phyloP scores from a whole-genome alignment of 257 asterid species.

The Solanum virginianum region DNA sequence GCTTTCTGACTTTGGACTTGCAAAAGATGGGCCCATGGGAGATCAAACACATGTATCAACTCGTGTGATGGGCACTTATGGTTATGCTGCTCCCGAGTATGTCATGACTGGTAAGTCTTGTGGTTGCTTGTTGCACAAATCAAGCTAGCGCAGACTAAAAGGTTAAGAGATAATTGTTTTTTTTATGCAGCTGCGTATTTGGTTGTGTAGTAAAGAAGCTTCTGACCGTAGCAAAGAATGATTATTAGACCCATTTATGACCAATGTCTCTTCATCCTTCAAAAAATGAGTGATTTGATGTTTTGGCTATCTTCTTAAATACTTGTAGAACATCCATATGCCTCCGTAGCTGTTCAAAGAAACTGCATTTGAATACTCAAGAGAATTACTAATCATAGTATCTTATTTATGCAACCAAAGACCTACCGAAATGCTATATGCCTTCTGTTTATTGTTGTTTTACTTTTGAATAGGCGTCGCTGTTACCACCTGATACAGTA shows the following conservation, averaged over 20 bases:
- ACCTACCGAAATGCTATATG: background rate
- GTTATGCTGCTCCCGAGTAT: conserved; percentile 98
- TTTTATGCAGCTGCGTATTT: background rate
- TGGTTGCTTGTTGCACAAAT: background rate
- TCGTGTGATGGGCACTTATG: conserved; percentile 94
- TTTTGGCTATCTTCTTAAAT: background rate
- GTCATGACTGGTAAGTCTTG: conserved; percentile 86
- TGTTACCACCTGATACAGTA: background rate
- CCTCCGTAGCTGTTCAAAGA: background rate
- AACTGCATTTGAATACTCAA: background rate
- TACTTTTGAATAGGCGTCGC: background rate
- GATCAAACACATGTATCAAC: conserved; percentile 98
- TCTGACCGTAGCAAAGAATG: background rate
- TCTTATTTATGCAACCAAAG: background rate
- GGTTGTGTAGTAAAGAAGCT: background rate
- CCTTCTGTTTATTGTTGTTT: background rate
- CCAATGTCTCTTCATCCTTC: background rate
- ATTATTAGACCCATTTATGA: background rate
- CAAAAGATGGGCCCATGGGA: conserved; percentile 92
- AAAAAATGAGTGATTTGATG: background rate
- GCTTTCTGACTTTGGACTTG: conserved; percentile 93
- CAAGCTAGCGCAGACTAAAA: background rate
- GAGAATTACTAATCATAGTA: background rate
- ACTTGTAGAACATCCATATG: background rate
- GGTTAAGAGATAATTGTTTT: background rate